Conservation (phyloP, 2,329 filamentous ascomycete species). For the Colletotrichum magnum region DNA sequence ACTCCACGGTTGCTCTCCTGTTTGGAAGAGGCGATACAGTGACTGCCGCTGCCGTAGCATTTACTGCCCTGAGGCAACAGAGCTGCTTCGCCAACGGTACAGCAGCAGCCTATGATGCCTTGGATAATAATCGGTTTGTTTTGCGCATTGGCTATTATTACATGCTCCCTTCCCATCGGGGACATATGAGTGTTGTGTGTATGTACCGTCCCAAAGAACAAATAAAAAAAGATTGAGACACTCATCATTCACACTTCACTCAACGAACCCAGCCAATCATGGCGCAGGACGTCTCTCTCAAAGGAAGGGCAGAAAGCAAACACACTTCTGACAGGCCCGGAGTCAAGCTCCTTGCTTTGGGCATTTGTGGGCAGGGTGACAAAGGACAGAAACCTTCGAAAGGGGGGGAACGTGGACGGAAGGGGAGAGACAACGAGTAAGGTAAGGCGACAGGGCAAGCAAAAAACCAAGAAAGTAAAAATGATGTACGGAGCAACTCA, state of each 20-base stretch:
- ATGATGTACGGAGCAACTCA: neutral
- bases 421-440: constrained; percentile 26
- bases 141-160: constrained; percentile 10
- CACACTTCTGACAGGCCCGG: constrained; percentile 23
- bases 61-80: constrained; percentile 3
- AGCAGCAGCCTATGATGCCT: neutral
- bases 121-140: neutral
- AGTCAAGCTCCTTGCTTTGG: constrained; percentile 15
- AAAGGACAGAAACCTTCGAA: constrained; percentile 22
- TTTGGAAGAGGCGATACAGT: constrained; percentile 17
- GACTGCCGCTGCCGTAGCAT: constrained; percentile 24
- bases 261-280: constrained; percentile 15
- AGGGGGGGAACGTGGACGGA: constrained; percentile 4
- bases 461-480: constrained; percentile 18
- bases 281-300: constrained; percentile 8
- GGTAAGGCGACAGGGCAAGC: constrained; percentile 1
- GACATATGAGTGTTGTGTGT: no score
- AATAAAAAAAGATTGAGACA: no score
- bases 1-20: neutral
- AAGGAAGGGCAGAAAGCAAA: constrained; percentile 31
- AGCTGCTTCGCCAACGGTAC: neutral
- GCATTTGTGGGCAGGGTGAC: constrained; percentile 18
- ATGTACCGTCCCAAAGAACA: no score
- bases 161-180: neutral
- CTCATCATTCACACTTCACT: constrained; percentile 9